Evolutionary conservation across 75 land plant species (phyloP).

Genomic region (Selaginella moellendorffii): DNA sequence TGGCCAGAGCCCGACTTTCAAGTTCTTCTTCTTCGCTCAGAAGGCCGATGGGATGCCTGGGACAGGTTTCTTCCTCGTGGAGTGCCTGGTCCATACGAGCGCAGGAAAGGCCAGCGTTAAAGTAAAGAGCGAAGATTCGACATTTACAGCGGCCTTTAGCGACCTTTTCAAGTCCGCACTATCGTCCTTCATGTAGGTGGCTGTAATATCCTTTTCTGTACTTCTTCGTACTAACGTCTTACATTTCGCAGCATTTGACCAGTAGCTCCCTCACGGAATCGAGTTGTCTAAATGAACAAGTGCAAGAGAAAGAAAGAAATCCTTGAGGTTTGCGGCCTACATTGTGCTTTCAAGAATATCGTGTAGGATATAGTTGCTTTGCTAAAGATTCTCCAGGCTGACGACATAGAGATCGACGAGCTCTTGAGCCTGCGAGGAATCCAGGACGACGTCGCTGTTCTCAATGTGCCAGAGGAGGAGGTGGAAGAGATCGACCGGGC

Average conservation of each 20-base stretch:
- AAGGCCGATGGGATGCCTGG: conserved; percentile 35
- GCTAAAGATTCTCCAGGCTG: background rate
- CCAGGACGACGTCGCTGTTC: background rate
- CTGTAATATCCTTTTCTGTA: no score
- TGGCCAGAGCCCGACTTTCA: conserved; percentile 80
- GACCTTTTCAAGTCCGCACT: conserved; percentile 55
- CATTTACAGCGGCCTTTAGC: conserved; percentile 35
- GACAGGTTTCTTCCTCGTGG: conserved; percentile 55
- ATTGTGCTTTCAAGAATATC: no score
- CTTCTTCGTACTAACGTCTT: no score
- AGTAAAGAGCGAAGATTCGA: conserved; percentile 73
- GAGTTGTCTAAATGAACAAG: no score
- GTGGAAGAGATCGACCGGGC: background rate
- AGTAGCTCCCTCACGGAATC: no score
- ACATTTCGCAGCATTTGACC: no score
- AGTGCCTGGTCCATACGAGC: conserved; percentile 71
- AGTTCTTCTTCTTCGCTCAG: conserved; percentile 97
- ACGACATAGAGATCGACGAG: background rate
- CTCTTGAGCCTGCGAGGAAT: background rate
- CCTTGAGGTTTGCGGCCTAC: no score
- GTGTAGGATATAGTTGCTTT: background rate
- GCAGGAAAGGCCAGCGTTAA: conserved; percentile 61
- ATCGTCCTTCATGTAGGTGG: no score
- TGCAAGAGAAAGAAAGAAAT: no score
- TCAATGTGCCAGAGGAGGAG: background rate